Evolutionary conservation across 192 early-diverging fungal genomes (phyloP).

Genomic region (Coemansia sp.): DNA sequence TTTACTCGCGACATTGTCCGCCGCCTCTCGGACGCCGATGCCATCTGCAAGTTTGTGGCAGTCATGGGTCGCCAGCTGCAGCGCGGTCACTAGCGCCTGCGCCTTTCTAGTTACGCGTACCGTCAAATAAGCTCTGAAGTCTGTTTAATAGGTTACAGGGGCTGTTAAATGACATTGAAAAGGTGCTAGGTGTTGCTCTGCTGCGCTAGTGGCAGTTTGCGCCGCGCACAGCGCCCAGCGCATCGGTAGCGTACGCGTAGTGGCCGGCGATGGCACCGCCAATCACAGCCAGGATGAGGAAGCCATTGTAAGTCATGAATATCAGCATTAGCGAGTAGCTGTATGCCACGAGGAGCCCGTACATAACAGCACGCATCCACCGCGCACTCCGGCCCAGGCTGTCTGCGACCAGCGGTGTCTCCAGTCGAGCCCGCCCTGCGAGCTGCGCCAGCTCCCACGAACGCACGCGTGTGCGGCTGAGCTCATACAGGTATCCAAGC

Average conservation of each 20-base stretch:
- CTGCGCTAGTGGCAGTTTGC: constrained; percentile 48
- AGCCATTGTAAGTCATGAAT: constrained; percentile 85
- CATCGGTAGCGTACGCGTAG: constrained; percentile 54
- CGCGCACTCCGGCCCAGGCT: constrained; percentile 34
- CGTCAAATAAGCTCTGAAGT: neutral
- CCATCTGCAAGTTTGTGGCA: constrained; percentile 42
- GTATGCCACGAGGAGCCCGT: constrained; percentile 65
- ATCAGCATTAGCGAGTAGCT: constrained; percentile 78
- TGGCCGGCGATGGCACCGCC: constrained; percentile 70
- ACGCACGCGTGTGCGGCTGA: constrained; percentile 35
- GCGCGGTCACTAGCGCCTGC: constrained; percentile 30
- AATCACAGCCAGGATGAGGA: constrained; percentile 66
- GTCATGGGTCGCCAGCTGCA: constrained; percentile 38
- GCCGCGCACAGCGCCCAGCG: constrained; percentile 45
- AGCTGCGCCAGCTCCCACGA: constrained; percentile 37
- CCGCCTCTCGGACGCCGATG: constrained; percentile 42
- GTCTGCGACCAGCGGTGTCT: constrained; percentile 31
- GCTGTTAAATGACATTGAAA: neutral
- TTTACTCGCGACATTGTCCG: constrained; percentile 72
- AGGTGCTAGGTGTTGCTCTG: neutral
- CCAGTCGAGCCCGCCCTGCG: neutral
- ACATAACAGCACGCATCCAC: constrained; percentile 62
- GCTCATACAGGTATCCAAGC: constrained; percentile 49
- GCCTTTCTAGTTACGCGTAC: too few relatives aligned
- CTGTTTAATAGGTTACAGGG: neutral